These are phyloP conservation scores for Eucommia ulmoides DNA, from an alignment of 257 asterid genomes.

Conservation along the genomic window DNA sequence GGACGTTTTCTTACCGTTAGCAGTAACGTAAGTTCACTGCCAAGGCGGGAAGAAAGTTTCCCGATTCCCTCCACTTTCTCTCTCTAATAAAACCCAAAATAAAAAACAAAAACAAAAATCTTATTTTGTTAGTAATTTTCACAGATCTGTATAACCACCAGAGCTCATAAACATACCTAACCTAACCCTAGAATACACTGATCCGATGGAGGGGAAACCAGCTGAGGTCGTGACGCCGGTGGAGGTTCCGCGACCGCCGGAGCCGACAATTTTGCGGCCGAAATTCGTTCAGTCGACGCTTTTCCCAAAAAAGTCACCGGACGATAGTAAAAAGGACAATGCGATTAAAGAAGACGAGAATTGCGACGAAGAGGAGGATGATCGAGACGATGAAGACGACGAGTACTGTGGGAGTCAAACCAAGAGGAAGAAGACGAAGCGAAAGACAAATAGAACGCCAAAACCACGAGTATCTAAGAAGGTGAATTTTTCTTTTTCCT, in stretches of 20 bases:
- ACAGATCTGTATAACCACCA: no score
- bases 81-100: no score
- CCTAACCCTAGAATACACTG: no score
- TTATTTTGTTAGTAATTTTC: no score
- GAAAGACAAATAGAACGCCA: background rate
- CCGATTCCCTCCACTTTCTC: no score
- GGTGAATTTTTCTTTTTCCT: background rate
- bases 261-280: background rate
- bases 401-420: background rate
- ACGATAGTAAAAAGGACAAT: background rate
- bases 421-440: background rate
- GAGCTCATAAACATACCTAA: no score
- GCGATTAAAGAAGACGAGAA: no score
- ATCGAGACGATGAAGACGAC: background rate
- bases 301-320: background rate
- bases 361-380: background rate
- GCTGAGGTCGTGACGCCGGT: background rate
- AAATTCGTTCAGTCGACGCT: background rate
- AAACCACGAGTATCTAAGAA: background rate
- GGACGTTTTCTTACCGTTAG: no score
- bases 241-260: background rate
- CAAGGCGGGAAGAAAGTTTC: no score
- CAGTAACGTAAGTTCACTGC: no score
- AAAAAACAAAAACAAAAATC: no score
- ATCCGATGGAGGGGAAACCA: background rate